Base-by-base conservation (phyloP, 2,329 filamentous ascomycete species). In the Exophiala spinifera region DNA sequence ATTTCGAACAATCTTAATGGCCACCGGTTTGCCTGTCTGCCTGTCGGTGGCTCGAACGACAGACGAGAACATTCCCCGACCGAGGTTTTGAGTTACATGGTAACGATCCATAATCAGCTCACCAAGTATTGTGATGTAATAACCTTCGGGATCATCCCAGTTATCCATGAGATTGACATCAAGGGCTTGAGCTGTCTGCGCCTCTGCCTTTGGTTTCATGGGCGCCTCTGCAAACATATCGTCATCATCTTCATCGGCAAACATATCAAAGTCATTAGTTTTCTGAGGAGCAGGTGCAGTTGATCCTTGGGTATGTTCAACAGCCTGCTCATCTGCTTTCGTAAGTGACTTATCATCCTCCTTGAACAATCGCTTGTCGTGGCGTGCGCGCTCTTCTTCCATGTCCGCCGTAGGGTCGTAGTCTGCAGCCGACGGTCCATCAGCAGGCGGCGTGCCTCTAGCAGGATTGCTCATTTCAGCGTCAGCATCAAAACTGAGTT, bases 1-100 rank as follows among this genome's bases (percentile, higher is more conserved):
- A 71, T 95, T 95, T 60, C 94, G 88, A 72, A 97, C 95, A 65
- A 99, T 94, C 74, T 99, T 99, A 79, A 99, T 88, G 20, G 94
- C 94, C 28, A 97, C 91, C n/a, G 88, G 70, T 63, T 83, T 82
- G 65, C 85, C 86, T 54, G 81, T 88, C 46, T 83, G 84, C 19
- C 86, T 81, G 70, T 96, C 91, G 59, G 83, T 80, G 19, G 94
- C 94, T 61, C 90, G 85, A 49, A 94, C 90, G n/a, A 99, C 94
- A 7, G 90, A 91, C 0, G 94, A 95, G 70, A 96, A 99, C 81
- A 96, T 96, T 64, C 94, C 94, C 71, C 89, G 91, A 60, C 94
- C 94, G 19, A 99, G 79, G 49, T 86, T 86, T 55, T 91, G 84
- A 69, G 92, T 87, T 28, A 99, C 84, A 68, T 94, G 89, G 70